Evolutionary conservation across 371 early-diverging fungal species (phyloP).

Genomic region (Mortierella sp.): DNA sequence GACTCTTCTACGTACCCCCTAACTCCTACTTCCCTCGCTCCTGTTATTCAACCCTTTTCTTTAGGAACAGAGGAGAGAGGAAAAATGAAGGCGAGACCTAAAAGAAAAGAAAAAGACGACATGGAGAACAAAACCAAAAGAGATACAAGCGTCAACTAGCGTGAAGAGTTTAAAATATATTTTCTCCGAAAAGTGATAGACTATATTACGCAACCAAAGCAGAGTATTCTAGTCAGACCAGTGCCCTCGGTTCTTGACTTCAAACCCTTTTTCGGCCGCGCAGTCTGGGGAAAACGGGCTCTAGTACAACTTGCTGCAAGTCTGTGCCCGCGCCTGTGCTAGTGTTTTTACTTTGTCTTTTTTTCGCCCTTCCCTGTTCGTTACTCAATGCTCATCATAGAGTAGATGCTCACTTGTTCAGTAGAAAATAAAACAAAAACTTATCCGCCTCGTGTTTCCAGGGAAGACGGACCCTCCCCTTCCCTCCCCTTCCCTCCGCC

Average conservation of each 20-base stretch:
- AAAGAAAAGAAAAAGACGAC: background rate
- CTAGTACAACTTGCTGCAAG: background rate
- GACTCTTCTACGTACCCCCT: background rate
- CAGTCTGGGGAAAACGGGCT: conserved; percentile 1
- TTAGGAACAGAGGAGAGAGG: background rate
- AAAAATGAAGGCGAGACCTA: background rate
- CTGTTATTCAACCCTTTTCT: background rate
- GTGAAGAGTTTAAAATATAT: background rate
- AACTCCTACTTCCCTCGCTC: background rate
- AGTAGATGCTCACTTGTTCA: no score
- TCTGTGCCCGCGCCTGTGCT: background rate
- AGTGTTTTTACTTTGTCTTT: background rate
- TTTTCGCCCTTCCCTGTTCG: background rate
- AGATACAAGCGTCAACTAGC: background rate
- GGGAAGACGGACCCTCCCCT: background rate
- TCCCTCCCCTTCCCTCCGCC: background rate
- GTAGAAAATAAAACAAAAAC: background rate
- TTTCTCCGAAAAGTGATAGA: background rate
- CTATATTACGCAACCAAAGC: background rate
- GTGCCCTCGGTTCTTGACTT: background rate
- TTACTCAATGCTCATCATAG: background rate
- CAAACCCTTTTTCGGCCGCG: conserved; percentile 2
- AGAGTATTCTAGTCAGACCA: no score
- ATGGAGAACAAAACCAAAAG: background rate
- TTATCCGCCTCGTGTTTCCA: conserved; percentile 6